Base-by-base conservation (phyloP, 176 grass and related monocot species). In the Bothriochloa decipiens region DNA sequence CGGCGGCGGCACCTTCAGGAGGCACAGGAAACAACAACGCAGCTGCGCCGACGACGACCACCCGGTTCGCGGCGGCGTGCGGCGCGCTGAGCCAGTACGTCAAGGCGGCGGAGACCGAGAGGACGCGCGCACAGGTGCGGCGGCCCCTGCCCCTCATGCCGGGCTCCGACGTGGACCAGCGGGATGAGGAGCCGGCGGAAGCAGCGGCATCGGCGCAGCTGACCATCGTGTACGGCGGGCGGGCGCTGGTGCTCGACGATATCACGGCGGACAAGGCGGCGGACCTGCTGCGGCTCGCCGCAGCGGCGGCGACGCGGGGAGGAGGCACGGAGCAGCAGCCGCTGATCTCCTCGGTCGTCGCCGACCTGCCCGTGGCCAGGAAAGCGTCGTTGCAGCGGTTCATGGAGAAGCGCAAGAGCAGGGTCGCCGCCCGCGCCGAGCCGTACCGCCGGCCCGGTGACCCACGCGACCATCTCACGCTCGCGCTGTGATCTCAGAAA, bases 371-470 rank as follows among this genome's bases (percentile, higher is more conserved):
- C 17, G 81, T 94, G 35, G 88, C 88, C 35, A 82, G 89, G 52
- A 91, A 85, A 77, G 85, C 78, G 33, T 94, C 89, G 4, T 87
- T 94, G 37, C 92, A 90, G 72, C 85, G 90, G 70, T 95, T 95
- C 74, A 47, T 95, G 32, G 90, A 85, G 70, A 95, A 90, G 81
- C 89, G 92, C 76, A 90, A 92, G 65, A 63, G 85, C 47, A 75
- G 87, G 69, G 26, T 81, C 26, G 83, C 82, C 63, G 75, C 68
- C 27, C 75, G 63, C 18, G 81, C 28, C 3, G 49, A 42, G 27
- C 88, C 88, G 3, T 86, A 90, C 83, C 65, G 63, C 14, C 63
- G 83, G 46, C 62, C 26, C 26, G 74, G 18, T 3, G 71, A 65
- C 12, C 26, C 0, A 29, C 42, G 14, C 4, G 16, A 85, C 41